These are phyloP conservation scores for Hibiscus syriacus DNA, from an alignment of 345 rosid genomes.

Conservation along the genomic window DNA sequence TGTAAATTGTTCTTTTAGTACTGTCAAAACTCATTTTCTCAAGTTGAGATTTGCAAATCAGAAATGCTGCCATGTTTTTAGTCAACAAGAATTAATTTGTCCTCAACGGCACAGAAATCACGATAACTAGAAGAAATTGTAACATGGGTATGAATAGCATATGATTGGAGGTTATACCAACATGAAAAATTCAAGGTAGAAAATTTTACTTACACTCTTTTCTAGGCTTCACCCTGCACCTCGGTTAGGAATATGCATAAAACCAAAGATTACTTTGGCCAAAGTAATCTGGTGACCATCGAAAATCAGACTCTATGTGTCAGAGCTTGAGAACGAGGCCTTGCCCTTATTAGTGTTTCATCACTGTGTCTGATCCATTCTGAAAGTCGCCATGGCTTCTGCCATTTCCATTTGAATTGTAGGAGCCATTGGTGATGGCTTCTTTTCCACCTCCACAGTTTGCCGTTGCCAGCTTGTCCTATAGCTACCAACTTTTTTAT, in stretches of 20 bases:
- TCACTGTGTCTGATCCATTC: constrained; percentile 88
- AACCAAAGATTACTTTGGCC: constrained; percentile 23
- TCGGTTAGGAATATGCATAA: constrained; percentile 17
- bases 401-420: constrained; percentile 99
- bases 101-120: not conserved
- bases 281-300: constrained; percentile 8
- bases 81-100: not conserved
- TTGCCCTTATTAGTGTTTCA: constrained; percentile 60
- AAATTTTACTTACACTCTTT: constrained; percentile 33
- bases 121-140: not conserved
- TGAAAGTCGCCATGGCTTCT: constrained; percentile 97
- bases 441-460: constrained; percentile 99
- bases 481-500: constrained; percentile 54
- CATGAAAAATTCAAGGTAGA: not conserved
- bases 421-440: constrained; percentile 97
- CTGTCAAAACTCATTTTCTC: no score
- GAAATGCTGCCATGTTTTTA: not conserved
- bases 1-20: not conserved
- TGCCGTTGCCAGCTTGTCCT: constrained; percentile 61
- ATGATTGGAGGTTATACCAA: not conserved
- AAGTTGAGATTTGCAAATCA: no score
- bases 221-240: constrained; percentile 20
- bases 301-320: constrained; percentile 25
- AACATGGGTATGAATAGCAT: not conserved
- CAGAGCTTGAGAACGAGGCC: constrained; percentile 53